Conservation (phyloP, 805 yeast genomes). For the Suhomyces tanzawaensis region DNA sequence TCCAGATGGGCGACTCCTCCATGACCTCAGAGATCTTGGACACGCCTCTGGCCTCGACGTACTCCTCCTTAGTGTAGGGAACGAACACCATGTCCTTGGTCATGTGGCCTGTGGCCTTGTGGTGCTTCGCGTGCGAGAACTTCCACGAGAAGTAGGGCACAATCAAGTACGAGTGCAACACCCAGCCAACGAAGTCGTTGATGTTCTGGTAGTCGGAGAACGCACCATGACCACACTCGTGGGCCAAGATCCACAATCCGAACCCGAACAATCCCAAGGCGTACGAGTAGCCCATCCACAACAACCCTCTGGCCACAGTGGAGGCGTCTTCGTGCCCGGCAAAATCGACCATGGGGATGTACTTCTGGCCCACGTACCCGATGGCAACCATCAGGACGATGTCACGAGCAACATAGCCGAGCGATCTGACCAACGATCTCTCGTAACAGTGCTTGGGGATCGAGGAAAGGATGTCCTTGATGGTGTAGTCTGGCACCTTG, state of each 20-base stretch:
- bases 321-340: slow-evolving; percentile 27
- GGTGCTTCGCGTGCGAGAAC: slow-evolving; percentile 80
- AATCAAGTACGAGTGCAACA: slow-evolving; percentile 70
- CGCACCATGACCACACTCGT: slow-evolving; percentile 90
- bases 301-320: slow-evolving; percentile 43
- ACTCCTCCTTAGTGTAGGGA: slow-evolving; percentile 65
- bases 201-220: slow-evolving; percentile 70
- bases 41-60: slow-evolving; percentile 37
- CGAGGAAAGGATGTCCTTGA: slow-evolving; percentile 68
- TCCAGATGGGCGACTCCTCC: slow-evolving; percentile 72
- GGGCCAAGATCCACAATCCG: slow-evolving; percentile 84
- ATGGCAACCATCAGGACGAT: slow-evolving; percentile 46
- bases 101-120: slow-evolving; percentile 84
- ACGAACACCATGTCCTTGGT: slow-evolving; percentile 83
- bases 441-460: slow-evolving; percentile 77
- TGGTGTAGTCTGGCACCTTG: slow-evolving; percentile 70
- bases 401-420: slow-evolving; percentile 69
- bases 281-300: slow-evolving; percentile 58
- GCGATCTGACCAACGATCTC: slow-evolving; percentile 52
- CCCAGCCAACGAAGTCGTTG: slow-evolving; percentile 82
- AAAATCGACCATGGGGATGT: slow-evolving; percentile 46
- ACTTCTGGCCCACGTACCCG: slow-evolving; percentile 53
- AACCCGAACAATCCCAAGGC: slow-evolving; percentile 66
- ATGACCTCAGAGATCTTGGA: slow-evolving; percentile 51
- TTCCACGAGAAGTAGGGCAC: slow-evolving; percentile 92